phyloP scores from a whole-genome alignment of 208 protist species.

The Leptomonas seymouri region DNA sequence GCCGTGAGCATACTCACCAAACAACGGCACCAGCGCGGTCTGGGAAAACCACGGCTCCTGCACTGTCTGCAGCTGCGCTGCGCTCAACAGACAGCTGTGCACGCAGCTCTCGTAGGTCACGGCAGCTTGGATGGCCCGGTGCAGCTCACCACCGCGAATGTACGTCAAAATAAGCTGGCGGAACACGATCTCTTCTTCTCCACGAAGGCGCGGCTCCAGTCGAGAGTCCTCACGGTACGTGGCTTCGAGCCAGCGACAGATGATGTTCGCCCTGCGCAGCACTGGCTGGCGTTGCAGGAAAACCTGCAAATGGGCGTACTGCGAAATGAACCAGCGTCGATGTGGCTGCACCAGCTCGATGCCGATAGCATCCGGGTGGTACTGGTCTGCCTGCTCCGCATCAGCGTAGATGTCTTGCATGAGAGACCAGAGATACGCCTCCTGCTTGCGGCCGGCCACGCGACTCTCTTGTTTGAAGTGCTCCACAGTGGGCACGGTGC shows the following conservation, averaged over 20 bases:
- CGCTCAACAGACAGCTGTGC: conserved; percentile 83
- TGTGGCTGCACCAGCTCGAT: conserved; percentile 60
- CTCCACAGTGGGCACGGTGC: conserved; percentile 38
- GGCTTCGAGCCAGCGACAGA: conserved; percentile 78
- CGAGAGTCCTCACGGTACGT: conserved; percentile 49
- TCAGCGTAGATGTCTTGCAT: conserved; percentile 59
- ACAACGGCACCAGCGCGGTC: conserved; percentile 70
- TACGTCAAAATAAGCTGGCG: conserved; percentile 72
- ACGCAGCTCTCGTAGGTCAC: conserved; percentile 52
- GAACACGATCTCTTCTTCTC: conserved; percentile 63
- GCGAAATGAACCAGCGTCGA: conserved; percentile 82
- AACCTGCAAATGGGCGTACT: conserved; percentile 74
- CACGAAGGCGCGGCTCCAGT: conserved; percentile 35
- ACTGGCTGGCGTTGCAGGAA: conserved; percentile 60
- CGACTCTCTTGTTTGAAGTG: conserved; percentile 49
- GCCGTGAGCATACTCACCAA: conserved; percentile 85
- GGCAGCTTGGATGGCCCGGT: conserved; percentile 60
- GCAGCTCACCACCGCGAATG: conserved; percentile 72
- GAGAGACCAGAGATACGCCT: conserved; percentile 67
- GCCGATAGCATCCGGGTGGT: conserved; percentile 70
- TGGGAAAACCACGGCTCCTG: conserved; percentile 67
- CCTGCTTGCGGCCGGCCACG: conserved; percentile 38
- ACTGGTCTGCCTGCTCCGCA: conserved; percentile 46
- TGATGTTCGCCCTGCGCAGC: conserved; percentile 63
- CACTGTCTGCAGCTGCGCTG: conserved; percentile 79